Evolutionary conservation across 306 rosid species (phyloP).

Genomic region (Pueraria montana): DNA sequence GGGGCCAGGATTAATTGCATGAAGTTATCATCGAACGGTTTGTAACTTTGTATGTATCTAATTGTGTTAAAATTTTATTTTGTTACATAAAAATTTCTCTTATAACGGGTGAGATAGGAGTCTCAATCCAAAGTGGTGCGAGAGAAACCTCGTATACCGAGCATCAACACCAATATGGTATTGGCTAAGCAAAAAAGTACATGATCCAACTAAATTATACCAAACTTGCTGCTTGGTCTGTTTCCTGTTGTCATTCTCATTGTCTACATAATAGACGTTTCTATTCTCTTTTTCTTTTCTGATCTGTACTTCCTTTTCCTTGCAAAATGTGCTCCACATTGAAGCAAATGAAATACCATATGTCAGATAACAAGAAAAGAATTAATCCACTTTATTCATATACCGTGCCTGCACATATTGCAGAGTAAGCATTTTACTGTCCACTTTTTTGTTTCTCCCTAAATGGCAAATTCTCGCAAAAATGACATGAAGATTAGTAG

Average conservation of each 20-base stretch:
- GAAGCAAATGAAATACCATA: constrained; percentile 39
- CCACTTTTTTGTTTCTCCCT: not conserved
- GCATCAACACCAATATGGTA: not conserved
- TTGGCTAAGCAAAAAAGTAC: constrained; percentile 27
- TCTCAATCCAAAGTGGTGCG: constrained; percentile 12
- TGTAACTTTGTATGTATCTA: not conserved
- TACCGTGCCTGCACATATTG: constrained; percentile 21
- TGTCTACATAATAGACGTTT: constrained; percentile 48
- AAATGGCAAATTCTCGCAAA: constrained; percentile 12
- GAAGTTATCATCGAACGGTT: not conserved
- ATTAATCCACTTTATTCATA: constrained; percentile 49
- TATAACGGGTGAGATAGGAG: not conserved
- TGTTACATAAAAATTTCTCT: not conserved
- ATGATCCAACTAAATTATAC: constrained; percentile 41
- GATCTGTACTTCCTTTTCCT: constrained; percentile 39
- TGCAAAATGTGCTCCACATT: constrained; percentile 9
- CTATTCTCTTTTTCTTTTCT: constrained; percentile 55
- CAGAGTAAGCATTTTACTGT: constrained; percentile 22
- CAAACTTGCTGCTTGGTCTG: constrained; percentile 58
- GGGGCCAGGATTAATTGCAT: constrained; percentile 8
- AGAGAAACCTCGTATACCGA: constrained; percentile 29
- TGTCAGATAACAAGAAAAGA: constrained; percentile 51
- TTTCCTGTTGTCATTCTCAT: constrained; percentile 34
- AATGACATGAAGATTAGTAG: too few species aligned
- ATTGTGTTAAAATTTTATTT: not conserved